Conservation (phyloP, 345 rosid genomes). For the Leavenworthia alabamica region DNA sequence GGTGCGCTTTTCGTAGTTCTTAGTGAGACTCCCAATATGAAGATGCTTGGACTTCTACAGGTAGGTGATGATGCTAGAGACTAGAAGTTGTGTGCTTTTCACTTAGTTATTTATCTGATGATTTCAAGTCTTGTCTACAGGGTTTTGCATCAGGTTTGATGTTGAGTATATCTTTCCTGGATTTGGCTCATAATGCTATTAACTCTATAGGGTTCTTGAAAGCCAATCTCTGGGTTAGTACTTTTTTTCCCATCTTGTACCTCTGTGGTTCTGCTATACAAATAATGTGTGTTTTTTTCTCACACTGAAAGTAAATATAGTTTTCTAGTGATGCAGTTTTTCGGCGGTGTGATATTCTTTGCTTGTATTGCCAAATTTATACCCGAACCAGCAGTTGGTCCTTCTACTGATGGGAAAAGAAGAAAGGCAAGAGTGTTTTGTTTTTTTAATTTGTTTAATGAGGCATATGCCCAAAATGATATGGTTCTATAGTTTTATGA, state of each 20-base stretch:
- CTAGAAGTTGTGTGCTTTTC: neutral
- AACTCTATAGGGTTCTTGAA: slow-evolving; percentile 93
- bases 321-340: slow-evolving; percentile 58
- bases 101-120: slow-evolving; percentile 19
- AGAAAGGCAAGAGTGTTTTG: slow-evolving; percentile 54
- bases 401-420: slow-evolving; percentile 50
- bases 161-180: slow-evolving; percentile 96
- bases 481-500: slow-evolving; percentile 16
- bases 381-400: slow-evolving; percentile 76
- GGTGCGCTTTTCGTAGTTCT: slow-evolving; percentile 87
- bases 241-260: slow-evolving; percentile 16
- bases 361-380: slow-evolving; percentile 72
- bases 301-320: slow-evolving; percentile 23
- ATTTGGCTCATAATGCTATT: slow-evolving; percentile 94
- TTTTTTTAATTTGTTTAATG: neutral
- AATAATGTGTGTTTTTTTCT: neutral
- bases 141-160: slow-evolving; percentile 98
- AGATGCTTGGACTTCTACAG: slow-evolving; percentile 69
- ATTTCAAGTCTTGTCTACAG: slow-evolving; percentile 37
- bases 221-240: slow-evolving; percentile 92
- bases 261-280: slow-evolving; percentile 2
- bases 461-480: neutral
- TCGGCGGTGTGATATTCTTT: slow-evolving; percentile 86
- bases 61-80: slow-evolving; percentile 47
- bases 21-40: slow-evolving; percentile 75